Percentiles rank a stretch among this genome's conserved stretches.
These are phyloP conservation scores for Populus hybrid DNA, from an alignment of 441 rosid genomes.

Conservation along the genomic window DNA sequence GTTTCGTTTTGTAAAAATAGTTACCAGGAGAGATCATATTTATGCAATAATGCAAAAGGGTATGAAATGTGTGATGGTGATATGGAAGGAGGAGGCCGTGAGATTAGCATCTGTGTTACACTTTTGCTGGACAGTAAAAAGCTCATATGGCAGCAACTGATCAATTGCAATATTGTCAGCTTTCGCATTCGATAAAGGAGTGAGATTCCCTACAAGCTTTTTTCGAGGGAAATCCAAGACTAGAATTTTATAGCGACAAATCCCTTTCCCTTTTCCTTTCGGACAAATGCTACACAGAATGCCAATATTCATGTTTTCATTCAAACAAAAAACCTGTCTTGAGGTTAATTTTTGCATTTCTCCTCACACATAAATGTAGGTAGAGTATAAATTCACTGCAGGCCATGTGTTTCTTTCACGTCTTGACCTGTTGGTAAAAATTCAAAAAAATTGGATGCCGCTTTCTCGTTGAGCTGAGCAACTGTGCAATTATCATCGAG, in stretches of 20 bases:
- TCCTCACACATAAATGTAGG: background rate
- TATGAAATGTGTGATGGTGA: background rate
- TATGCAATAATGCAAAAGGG: background rate
- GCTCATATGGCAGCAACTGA: slow-evolving; percentile 15
- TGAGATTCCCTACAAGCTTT: slow-evolving; percentile 31
- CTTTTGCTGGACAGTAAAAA: slow-evolving; percentile 26
- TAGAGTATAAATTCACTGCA: too few species aligned
- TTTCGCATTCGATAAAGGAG: slow-evolving; percentile 23
- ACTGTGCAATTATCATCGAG: slow-evolving; percentile 4
- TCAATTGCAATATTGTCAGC: slow-evolving; percentile 28
- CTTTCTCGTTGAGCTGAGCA: background rate
- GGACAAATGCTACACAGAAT: background rate
- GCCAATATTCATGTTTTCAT: background rate
- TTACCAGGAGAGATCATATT: background rate
- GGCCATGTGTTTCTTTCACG: too few species aligned
- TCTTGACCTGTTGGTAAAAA: too few species aligned
- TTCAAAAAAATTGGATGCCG: background rate
- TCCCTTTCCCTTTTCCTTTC: slow-evolving; percentile 3
- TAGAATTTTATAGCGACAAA: slow-evolving; percentile 8
- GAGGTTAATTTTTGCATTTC: background rate
- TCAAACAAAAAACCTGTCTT: too few species aligned
- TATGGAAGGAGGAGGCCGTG: slow-evolving; percentile 1
- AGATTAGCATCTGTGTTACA: slow-evolving; percentile 14
- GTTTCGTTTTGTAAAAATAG: background rate
- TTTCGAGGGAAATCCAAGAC: slow-evolving; percentile 3